These are phyloP conservation scores for Pseudocercospora vitis DNA, from an alignment of 2,329 filamentous ascomycete species.

Conservation along the genomic window DNA sequence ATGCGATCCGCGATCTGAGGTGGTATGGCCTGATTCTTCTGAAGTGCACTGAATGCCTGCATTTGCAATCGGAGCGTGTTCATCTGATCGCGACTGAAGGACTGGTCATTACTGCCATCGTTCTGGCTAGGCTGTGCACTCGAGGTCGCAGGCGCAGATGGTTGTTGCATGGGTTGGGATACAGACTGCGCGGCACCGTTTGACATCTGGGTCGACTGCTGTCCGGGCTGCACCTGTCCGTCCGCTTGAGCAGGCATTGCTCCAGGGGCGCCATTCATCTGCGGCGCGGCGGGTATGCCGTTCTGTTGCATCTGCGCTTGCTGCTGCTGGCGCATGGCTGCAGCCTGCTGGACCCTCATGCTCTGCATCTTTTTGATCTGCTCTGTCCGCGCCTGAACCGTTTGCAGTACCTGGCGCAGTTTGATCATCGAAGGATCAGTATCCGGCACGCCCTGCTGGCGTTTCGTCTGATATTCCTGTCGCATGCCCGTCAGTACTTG, in stretches of 20 bases:
- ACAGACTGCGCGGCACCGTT: constrained; percentile 22
- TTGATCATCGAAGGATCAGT: constrained; percentile 87
- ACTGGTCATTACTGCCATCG: constrained; percentile 26
- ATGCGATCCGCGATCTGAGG: constrained; percentile 76
- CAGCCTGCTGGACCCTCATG: constrained; percentile 29
- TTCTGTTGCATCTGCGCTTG: constrained; percentile 52
- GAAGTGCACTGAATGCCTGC: constrained; percentile 82
- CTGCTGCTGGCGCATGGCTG: constrained; percentile 48
- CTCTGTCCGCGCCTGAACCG: constrained; percentile 57
- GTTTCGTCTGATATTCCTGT: constrained; percentile 88
- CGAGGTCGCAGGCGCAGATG: constrained; percentile 26
- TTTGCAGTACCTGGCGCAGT: constrained; percentile 70
- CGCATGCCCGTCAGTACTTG: constrained; percentile 17
- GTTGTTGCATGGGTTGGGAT: constrained; percentile 15
- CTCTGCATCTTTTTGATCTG: constrained; percentile 52
- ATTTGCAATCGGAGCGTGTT: constrained; percentile 81
- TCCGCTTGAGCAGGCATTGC: constrained; percentile 37
- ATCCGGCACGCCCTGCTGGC: constrained; percentile 74
- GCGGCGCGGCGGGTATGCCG: constrained; percentile 40
- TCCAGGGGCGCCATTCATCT: constrained; percentile 52
- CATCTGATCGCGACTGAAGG: constrained; percentile 73
- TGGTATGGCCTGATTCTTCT: constrained; percentile 82
- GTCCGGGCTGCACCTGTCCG: constrained; percentile 26
- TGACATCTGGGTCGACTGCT: constrained; percentile 20
- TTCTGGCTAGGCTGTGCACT: constrained; percentile 25